phyloP scores from a whole-genome alignment of 2,329 filamentous ascomycete genomes.

The Colletotrichum cordylinicola region DNA sequence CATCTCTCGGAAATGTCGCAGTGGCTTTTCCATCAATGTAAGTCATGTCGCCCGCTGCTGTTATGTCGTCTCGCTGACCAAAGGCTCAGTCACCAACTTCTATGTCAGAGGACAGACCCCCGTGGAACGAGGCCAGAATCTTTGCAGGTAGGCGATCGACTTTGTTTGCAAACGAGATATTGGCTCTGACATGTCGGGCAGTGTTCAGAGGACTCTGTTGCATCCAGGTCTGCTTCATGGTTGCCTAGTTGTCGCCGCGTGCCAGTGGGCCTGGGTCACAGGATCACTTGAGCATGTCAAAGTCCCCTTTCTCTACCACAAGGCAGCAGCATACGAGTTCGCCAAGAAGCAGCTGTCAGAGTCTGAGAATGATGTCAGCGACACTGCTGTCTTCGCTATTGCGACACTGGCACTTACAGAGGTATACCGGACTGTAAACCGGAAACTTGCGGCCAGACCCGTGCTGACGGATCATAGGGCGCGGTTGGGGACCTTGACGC shows the following conservation, averaged over 20 bases:
- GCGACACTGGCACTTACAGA: slow-evolving; percentile 50
- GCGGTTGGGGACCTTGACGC: slow-evolving; percentile 48
- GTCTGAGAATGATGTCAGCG: slow-evolving; percentile 41
- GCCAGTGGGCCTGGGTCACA: slow-evolving; percentile 52
- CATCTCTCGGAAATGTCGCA: slow-evolving; percentile 38
- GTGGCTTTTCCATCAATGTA: slow-evolving; percentile 41
- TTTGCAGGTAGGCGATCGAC: slow-evolving; percentile 35
- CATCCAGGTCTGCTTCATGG: slow-evolving; percentile 52
- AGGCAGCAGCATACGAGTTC: slow-evolving; percentile 51
- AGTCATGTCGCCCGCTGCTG: slow-evolving; percentile 3
- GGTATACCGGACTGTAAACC: slow-evolving; percentile 35
- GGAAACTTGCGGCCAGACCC: not conserved
- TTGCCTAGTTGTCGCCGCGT: slow-evolving; percentile 48
- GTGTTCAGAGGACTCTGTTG: slow-evolving; percentile 47
- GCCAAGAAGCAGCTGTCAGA: slow-evolving; percentile 47
- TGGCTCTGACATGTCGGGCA: slow-evolving; percentile 25
- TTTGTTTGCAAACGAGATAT: not conserved
- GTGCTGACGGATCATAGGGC: slow-evolving; percentile 33
- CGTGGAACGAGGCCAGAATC: slow-evolving; percentile 38
- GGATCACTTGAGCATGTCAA: slow-evolving; percentile 50
- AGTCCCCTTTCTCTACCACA: slow-evolving; percentile 51
- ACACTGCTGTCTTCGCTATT: slow-evolving; percentile 48
- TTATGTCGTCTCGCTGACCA: not conserved
- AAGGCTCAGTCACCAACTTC: slow-evolving; percentile 41
- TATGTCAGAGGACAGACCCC: slow-evolving; percentile 46